These are phyloP conservation scores for Phytophthora ramorum DNA, from an alignment of 352 stramenopile species.

Conservation along the genomic window DNA sequence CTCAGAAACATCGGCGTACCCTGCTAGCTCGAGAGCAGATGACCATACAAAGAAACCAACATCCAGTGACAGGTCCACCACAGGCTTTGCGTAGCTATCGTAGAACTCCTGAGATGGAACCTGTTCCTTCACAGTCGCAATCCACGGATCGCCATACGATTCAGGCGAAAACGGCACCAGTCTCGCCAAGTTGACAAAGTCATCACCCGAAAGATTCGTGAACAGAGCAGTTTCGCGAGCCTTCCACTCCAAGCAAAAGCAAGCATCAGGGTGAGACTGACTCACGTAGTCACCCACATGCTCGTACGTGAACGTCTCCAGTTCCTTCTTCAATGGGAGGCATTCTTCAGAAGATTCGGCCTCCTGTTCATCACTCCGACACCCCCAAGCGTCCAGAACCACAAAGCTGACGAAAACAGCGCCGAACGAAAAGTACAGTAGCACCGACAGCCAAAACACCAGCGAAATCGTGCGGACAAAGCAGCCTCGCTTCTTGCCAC, in stretches of 20 bases:
- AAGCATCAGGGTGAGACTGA: constrained; percentile 40
- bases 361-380: constrained; percentile 31
- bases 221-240: constrained; percentile 42
- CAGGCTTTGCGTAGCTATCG: constrained; percentile 42
- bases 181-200: constrained; percentile 37
- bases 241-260: constrained; percentile 59
- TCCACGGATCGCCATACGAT: constrained; percentile 40
- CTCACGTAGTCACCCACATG: constrained; percentile 32
- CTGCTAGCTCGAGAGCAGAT: constrained; percentile 31
- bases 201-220: constrained; percentile 23
- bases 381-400: constrained; percentile 46
- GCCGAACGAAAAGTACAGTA: constrained; percentile 40
- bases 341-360: constrained; percentile 34
- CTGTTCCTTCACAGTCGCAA: constrained; percentile 41
- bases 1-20: constrained; percentile 8
- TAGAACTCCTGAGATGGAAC: constrained; percentile 42
- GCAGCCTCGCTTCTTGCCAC: constrained; percentile 36
- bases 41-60: constrained; percentile 35
- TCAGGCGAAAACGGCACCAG: constrained; percentile 55
- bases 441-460: constrained; percentile 38
- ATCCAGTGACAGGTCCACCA: constrained; percentile 44
- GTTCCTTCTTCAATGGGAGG: constrained; percentile 31
- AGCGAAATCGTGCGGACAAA: constrained; percentile 37
- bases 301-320: constrained; percentile 43
- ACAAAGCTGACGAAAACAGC: constrained; percentile 41